Evolutionary conservation across 2,329 filamentous ascomycete species (phyloP), one percentile per base, ranked within the genome.

Genomic region (Lomentospora prolificans): DNA sequence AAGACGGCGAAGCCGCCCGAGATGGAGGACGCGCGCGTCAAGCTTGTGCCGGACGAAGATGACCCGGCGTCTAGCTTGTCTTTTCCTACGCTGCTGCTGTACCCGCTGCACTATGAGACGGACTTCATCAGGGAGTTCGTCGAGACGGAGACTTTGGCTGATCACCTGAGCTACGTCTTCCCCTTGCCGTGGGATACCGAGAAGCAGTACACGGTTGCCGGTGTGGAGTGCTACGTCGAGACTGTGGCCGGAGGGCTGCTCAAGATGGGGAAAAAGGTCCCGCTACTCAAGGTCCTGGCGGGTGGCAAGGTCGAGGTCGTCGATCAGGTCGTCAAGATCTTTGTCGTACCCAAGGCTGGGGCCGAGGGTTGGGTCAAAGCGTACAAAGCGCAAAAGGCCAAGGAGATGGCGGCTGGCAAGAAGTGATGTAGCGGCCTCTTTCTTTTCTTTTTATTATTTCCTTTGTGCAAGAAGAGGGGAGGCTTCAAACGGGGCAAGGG

Each of bases 101-200:
- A 99, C 68, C 92, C 94, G 4, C 74, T 86, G 60, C 78, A 89
- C 59, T 77, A 86, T 50, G 85, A 97, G 74, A 87, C 84, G 1
- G 94, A 99, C 69, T 94, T 99, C 64, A 80, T 99, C 70, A 96
- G 95, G 73, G 81, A 82, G 0, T 94, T 96, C 63, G 77, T 78
- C 54, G 94, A 97, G 75, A 82, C 78, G 58, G 84, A 94, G 62
- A 79, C 78, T 14, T 75, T 96, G 27, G 78, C 77, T 6, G 84
- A 92, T 61, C 91, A 96, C 69, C 75, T 99, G 52, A 76, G 77
- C 3, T 96, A 96, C 64, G 85, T 97, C 8, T 81, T 99, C 57
- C 92, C 91, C 2, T 70, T 90, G 64, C 90, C 90, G 10, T 99
- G 94, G 94, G 94, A 97, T 64, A 65, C 69, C 14, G 73, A 78